Percentiles rank a stretch among this genome's conserved stretches.
phyloP scores from a whole-genome alignment of 139 green algal genomes.

The Coelastrella sp. region DNA sequence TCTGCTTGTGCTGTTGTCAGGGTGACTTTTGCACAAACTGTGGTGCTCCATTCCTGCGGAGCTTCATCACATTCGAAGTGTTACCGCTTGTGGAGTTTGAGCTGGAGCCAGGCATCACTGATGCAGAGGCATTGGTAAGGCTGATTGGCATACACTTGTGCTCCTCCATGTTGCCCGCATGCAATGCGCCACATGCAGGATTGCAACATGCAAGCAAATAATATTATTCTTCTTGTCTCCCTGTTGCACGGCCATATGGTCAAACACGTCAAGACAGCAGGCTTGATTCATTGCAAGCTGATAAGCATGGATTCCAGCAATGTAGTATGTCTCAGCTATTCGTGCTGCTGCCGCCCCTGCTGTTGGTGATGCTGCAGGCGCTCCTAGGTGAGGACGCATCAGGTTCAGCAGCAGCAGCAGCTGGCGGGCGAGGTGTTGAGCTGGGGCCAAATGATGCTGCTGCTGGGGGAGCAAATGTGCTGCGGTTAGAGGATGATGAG shows the following conservation, averaged over 20 bases:
- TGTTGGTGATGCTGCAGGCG: neutral
- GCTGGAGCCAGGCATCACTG: slow-evolving; percentile 74
- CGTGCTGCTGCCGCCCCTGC: too few species aligned
- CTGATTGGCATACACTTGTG: neutral
- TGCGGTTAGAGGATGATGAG: slow-evolving; percentile 65
- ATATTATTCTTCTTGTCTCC: too few species aligned
- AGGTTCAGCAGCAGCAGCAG: neutral
- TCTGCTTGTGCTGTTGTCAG: slow-evolving; percentile 38
- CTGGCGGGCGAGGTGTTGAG: neutral
- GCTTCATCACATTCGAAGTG: slow-evolving; percentile 88
- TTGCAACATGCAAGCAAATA: too few species aligned
- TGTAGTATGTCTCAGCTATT: too few species aligned
- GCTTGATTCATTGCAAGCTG: too few species aligned
- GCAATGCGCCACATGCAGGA: neutral
- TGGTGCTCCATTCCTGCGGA: slow-evolving; percentile 76
- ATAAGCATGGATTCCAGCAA: too few species aligned
- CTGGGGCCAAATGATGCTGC: neutral
- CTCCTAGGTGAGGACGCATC: slow-evolving; percentile 28
- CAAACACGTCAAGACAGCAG: too few species aligned
- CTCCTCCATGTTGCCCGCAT: neutral
- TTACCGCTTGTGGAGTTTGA: slow-evolving; percentile 89
- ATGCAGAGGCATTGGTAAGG: slow-evolving; percentile 62
- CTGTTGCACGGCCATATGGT: too few species aligned
- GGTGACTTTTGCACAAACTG: slow-evolving; percentile 85
- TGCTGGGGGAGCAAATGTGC: slow-evolving; percentile 63